Evolutionary conservation across 78 protist genomes (phyloP), one percentile per base, ranked within the genome.

Genomic region (Dictyostelium intermedium): DNA sequence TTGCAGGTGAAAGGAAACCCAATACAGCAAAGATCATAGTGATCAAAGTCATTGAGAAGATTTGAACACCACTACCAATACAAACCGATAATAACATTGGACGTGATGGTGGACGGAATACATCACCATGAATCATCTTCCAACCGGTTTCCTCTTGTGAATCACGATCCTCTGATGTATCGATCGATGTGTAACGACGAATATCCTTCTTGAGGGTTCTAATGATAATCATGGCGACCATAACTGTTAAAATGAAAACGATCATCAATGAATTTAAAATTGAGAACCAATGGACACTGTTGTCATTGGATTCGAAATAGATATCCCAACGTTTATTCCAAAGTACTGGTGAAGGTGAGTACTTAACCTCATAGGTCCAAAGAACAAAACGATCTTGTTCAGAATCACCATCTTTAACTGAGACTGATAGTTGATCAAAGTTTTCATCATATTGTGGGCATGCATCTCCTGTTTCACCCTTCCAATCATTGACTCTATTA

Each of bases 41-140:
- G 85, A 85, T 45, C 11, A 96, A 2, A 27, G 91, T 14, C 99
- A 98, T 98, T 53, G 92, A 93, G 14, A 96, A 77, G 10, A 98
- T 50, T 73, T 98, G 99, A 20, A 91, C 85, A 61, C 99, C 99
- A 39, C 95, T 78, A 56, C 99, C 99, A 35, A 95, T 89, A 77
- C 87, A 74, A 18, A 89, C 97, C 4, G 98, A 83, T 2, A 98
- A 97, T 78, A 98, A 82, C 87, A 77, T 35, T 66, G 96, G 92
- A 37, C 78, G 80, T 14, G 45, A 37, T 3, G 99, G 99, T 6
- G 99, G 97, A 27, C 99, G 92, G 91, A 99, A 98, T 7, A 99
- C 99, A 66, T 99, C 99, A 18, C 98, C 99, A 92, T 98, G 98
- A 20, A 98, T 98, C 25, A 98, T 97, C 97, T 99, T 99, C 99